phyloP scores from a whole-genome alignment of 495 filamentous ascomycete species.

The Cercophora newfieldiana region DNA sequence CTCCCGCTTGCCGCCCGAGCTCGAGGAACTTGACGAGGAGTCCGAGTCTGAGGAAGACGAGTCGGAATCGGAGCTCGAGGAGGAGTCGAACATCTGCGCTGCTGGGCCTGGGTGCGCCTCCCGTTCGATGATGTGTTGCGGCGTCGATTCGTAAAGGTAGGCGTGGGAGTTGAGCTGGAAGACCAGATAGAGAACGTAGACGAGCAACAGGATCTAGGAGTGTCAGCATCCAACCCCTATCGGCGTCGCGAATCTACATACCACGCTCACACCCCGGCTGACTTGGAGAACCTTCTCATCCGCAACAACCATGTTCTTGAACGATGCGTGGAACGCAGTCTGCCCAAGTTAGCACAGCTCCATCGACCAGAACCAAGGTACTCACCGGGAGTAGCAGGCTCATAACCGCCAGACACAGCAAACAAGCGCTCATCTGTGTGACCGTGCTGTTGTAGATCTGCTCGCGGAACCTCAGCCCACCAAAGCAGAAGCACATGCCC shows the following conservation, averaged over 20 bases:
- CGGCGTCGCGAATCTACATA: background rate
- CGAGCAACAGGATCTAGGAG: conserved; percentile 62
- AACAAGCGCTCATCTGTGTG: conserved; percentile 89
- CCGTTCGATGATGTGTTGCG: conserved; percentile 84
- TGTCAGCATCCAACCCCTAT: background rate
- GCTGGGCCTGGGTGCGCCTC: conserved; percentile 79
- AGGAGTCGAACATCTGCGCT: conserved; percentile 67
- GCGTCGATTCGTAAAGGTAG: conserved; percentile 86
- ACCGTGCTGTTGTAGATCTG: conserved; percentile 93
- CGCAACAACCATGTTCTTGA: conserved; percentile 57
- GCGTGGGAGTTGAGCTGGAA: conserved; percentile 91
- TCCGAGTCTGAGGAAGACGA: conserved; percentile 54
- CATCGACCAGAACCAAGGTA: background rate
- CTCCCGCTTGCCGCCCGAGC: background rate
- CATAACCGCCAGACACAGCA: conserved; percentile 82
- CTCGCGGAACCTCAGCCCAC: conserved; percentile 81
- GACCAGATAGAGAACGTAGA: conserved; percentile 79
- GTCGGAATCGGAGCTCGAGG: background rate
- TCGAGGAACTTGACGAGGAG: conserved; percentile 55
- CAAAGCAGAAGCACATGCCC: conserved; percentile 84
- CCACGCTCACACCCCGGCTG: conserved; percentile 80
- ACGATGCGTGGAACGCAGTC: conserved; percentile 85
- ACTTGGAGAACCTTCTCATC: conserved; percentile 71
- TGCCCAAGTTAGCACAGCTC: background rate
- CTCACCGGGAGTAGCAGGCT: conserved; percentile 62